Base-by-base conservation (phyloP, 768 basidiomycete genomes). In the Thelephora aurantiotincta region DNA sequence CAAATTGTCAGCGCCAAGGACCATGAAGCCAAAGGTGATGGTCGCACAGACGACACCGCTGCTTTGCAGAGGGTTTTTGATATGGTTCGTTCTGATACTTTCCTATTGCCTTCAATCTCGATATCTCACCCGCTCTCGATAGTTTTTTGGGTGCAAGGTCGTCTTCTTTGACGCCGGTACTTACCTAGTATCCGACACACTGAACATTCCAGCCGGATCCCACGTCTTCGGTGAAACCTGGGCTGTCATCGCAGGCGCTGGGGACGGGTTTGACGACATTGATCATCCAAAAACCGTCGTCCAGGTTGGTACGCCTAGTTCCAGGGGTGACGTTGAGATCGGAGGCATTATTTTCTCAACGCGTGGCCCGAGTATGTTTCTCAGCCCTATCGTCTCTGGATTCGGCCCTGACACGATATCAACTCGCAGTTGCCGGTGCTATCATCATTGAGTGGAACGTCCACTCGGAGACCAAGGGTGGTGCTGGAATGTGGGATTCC, bases 161-260 rank as follows among this genome's bases (percentile, higher is more conserved):
- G 79, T 89, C 42, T 88, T 84, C 68, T 77, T 89, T 56, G 87
- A 89, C 54, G 80, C 82, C 1, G 75, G 75, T 33, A 66, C 67
- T 16, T 75, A 76, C 58, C 54, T 66, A 50, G 63, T 75, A 49
- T 64, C 70, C 6, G 54, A 67, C 53, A 75, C 74, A 36, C 62
- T 75, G 43, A 55, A 55, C 18, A 68, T 75, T 34, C 74, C 74
- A 14, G 65, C 65, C 1, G 72, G 68, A 43, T 59, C 70, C 6
- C 69, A 67, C 47, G 58, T 76, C 41, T 58, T 68, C 22, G 74
- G 74, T 38, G 74, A 75, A 54, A 70, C 63, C 1, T 75, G 72
- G 74, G 64, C 69, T 4, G 65, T 66, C 30, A 73, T 75, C 50
- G 61, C 71, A 53, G 74, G 68, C 13, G 60, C 62, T 30, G 75